Conservation (phyloP, 2,329 filamentous ascomycete genomes). For the Trichoderma aggressivum region DNA sequence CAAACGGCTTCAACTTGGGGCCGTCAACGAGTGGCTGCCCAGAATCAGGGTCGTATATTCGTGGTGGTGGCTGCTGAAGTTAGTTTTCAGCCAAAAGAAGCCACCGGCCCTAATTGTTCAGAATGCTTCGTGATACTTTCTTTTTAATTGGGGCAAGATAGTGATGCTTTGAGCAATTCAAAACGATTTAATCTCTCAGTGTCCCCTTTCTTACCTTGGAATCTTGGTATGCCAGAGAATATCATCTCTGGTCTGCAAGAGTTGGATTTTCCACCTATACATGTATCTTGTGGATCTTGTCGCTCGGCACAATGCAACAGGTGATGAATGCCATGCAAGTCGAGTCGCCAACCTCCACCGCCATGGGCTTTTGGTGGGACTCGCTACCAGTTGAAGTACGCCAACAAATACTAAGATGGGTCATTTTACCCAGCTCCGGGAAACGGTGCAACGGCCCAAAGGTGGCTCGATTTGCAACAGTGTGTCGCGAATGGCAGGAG, state of each 20-base stretch:
- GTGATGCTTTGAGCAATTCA: neutral
- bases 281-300: neutral
- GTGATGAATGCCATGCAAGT: neutral
- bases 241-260: neutral
- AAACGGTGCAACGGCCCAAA: neutral
- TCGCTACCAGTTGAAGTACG: conserved; percentile 2
- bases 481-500: neutral
- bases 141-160: neutral
- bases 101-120: neutral
- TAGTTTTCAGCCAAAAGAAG: neutral
- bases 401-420: neutral
- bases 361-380: neutral
- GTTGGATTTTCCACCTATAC: neutral
- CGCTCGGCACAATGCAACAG: neutral
- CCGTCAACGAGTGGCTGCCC: too few species aligned
- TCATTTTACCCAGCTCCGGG: neutral
- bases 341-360: neutral
- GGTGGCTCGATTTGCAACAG: neutral
- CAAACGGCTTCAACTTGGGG: too few species aligned
- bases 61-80: neutral
- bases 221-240: neutral
- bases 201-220: neutral
- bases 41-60: too few species aligned
- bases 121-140: neutral
- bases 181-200: neutral